Base-by-base conservation (phyloP, 1,139 yeast genomes). In the Magnusiomyces fungicola region DNA sequence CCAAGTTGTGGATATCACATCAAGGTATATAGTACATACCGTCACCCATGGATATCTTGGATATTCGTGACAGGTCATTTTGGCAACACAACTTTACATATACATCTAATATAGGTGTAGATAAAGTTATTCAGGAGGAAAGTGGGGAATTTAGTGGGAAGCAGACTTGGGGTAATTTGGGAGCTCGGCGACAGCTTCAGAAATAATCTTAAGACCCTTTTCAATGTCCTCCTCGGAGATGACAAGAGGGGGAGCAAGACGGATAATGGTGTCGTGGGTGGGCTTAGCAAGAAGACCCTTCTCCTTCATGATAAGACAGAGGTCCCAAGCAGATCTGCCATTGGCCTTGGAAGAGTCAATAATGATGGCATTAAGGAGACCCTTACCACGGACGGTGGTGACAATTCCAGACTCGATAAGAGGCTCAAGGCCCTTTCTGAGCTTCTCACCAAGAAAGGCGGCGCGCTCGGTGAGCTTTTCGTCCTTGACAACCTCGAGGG, bases 241-340 rank as follows among this genome's bases (percentile, higher is more conserved):
- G 46, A 89, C 94, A 68, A 90, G 74, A 21, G 98, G 97, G 51
- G 98, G 98, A 7, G 97, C 96, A 66, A 90, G 75, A 72, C 98
- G 83, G 65, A 90, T 90, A 61, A 92, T 90, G 67, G 88, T 84
- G 63, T 89, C 96, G 66, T 90, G 98, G 2, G 98, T 90, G 58
- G 97, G 97, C 73, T 90, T 90, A 57, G 98, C 97, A 64, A 90
- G 74, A 30, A 90, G 84, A 51, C 98, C 98, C 56, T 80, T 73
- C 52, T 85, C 80, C 70, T 86, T 89, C 94, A 92, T 83, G 60
- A 87, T 71, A 61, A 90, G 67, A 71, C 98, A 90, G 61, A 90
- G 76, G 66, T 90, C 97, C 97, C 97, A 92, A 2, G 97, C 97
- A 38, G 94, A 76, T 69, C 92, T 81, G 55, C 96, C 96, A 64